Evolutionary conservation across 257 asterid genomes (phyloP).

Genomic region (Scutellaria barbata): DNA sequence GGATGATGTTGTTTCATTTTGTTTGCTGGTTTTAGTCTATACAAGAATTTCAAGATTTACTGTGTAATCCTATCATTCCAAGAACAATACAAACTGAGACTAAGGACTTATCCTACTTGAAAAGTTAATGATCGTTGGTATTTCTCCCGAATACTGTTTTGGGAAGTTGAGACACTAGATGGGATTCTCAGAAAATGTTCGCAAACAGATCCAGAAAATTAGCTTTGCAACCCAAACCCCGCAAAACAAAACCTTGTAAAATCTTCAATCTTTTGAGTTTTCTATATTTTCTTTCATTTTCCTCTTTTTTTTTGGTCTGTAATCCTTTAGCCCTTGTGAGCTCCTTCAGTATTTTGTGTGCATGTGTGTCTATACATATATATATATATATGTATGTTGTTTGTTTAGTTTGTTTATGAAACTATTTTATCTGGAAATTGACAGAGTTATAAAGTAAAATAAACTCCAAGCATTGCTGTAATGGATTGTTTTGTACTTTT

Average conservation of each 20-base stretch:
- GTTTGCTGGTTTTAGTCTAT: too few species aligned
- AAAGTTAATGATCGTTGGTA: neutral
- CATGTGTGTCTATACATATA: too few species aligned
- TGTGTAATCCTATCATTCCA: too few species aligned
- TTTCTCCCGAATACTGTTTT: neutral
- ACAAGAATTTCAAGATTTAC: too few species aligned
- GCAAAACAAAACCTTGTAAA: neutral
- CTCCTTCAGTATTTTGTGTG: neutral
- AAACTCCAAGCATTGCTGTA: neutral
- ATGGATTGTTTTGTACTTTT: too few species aligned
- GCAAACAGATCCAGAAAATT: neutral
- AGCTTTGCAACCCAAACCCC: neutral
- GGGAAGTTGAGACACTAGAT: neutral
- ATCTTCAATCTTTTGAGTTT: neutral
- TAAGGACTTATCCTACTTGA: too few species aligned
- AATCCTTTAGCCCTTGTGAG: neutral
- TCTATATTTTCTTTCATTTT: too few species aligned
- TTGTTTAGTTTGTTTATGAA: neutral
- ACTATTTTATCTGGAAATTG: too few species aligned
- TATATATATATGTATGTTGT: too few species aligned
- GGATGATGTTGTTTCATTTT: too few species aligned
- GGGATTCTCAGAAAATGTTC: conserved; percentile 6
- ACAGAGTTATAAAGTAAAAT: neutral
- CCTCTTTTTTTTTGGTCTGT: too few species aligned
- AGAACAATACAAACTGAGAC: too few species aligned